These are phyloP conservation scores for Cytospora paraplurivora DNA, from an alignment of 2,329 filamentous ascomycete genomes.

Conservation along the genomic window DNA sequence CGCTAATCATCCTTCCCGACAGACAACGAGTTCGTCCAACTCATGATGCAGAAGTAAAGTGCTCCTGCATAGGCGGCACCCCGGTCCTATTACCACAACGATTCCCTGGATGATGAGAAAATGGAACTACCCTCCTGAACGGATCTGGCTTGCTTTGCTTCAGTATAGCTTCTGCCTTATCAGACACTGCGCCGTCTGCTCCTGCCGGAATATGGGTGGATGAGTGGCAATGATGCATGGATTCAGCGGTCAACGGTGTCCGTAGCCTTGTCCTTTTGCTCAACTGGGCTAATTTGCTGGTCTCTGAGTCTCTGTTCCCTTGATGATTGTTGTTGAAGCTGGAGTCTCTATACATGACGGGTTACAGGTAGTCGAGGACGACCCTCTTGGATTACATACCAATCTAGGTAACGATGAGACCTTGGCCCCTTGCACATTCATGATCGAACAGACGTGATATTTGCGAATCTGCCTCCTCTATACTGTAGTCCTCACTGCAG, in stretches of 20 bases:
- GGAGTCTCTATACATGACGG: slow-evolving; percentile 10
- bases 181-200: slow-evolving; percentile 9
- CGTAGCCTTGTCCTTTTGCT: slow-evolving; percentile 25
- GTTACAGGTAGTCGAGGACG: slow-evolving; percentile 6
- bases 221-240: slow-evolving; percentile 21
- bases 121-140: slow-evolving; percentile 23
- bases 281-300: slow-evolving; percentile 23
- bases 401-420: neutral
- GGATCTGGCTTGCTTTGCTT: slow-evolving; percentile 14
- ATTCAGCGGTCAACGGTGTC: slow-evolving; percentile 20
- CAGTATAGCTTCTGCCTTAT: slow-evolving; percentile 11
- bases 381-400: slow-evolving; percentile 1
- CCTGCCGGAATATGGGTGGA: slow-evolving; percentile 18
- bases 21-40: slow-evolving; percentile 93
- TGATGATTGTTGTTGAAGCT: slow-evolving; percentile 10
- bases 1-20: slow-evolving; percentile 11
- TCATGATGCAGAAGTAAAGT: slow-evolving; percentile 91
- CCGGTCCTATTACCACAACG: slow-evolving; percentile 20
- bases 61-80: slow-evolving; percentile 10
- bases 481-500: neutral
- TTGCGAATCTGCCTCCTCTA: neutral
- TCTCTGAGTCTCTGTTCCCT: slow-evolving; percentile 11
- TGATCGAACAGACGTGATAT: slow-evolving; percentile 1
- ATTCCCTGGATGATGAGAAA: slow-evolving; percentile 28
- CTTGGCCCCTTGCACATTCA: neutral